Evolutionary conservation across 768 basidiomycete genomes (phyloP).

Genomic region (Collybiopsis luxurians): DNA sequence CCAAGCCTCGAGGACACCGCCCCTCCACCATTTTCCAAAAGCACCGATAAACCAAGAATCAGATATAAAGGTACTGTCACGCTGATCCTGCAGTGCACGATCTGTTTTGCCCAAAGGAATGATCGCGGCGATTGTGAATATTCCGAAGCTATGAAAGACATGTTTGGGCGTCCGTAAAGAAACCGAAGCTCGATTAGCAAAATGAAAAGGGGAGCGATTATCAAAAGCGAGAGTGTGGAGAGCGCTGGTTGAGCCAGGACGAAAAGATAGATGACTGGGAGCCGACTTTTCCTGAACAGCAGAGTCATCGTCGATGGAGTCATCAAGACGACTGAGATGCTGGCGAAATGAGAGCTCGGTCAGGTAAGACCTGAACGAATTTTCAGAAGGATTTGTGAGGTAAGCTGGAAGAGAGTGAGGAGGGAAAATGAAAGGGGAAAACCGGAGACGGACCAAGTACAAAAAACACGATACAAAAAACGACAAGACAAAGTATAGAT

Average conservation of each 20-base stretch:
- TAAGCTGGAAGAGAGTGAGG: constrained; percentile 57
- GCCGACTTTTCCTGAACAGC: constrained; percentile 24
- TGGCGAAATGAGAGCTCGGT: constrained; percentile 98
- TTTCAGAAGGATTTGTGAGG: constrained; percentile 92
- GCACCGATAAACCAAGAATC: constrained; percentile 91
- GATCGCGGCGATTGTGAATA: constrained; percentile 85
- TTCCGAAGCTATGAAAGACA: constrained; percentile 80
- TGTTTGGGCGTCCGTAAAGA: constrained; percentile 90
- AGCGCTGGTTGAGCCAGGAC: constrained; percentile 24
- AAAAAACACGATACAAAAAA: constrained; percentile 65
- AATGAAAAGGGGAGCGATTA: constrained; percentile 64
- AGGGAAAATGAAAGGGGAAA: constrained; percentile 9
- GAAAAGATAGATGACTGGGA: constrained; percentile 22
- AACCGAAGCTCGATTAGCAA: constrained; percentile 89
- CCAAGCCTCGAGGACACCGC: constrained; percentile 79
- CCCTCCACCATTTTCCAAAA: constrained; percentile 91
- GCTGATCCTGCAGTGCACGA: constrained; percentile 23
- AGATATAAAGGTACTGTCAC: constrained; percentile 51
- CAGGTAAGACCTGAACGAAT: constrained; percentile 90
- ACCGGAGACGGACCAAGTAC: constrained; percentile 60
- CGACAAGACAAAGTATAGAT: constrained; percentile 66
- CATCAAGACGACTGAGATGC: constrained; percentile 84
- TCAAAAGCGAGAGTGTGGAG: constrained; percentile 28
- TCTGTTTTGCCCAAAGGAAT: constrained; percentile 48
- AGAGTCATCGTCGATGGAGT: constrained; percentile 54